Evolutionary conservation across 129 eudicot species (phyloP).

Genomic region (Arctium lappa): DNA sequence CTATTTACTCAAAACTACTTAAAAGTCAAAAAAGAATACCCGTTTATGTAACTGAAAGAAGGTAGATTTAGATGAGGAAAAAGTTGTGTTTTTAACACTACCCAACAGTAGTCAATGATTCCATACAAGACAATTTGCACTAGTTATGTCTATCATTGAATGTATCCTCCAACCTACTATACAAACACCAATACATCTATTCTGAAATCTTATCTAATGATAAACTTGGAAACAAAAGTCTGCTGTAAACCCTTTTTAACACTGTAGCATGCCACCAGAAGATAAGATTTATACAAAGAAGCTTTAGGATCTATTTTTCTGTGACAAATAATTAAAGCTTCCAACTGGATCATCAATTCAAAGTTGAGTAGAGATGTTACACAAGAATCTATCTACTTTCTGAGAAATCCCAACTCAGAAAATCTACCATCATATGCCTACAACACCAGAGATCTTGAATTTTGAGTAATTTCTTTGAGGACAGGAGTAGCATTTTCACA

Average conservation of each 20-base stretch:
- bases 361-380: not conserved
- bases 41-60: not conserved
- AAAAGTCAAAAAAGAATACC: not conserved
- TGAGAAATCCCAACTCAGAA: not conserved
- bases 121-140: not conserved
- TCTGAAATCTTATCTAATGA: not conserved
- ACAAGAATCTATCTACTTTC: not conserved
- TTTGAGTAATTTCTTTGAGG: not conserved
- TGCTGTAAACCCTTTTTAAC: not conserved
- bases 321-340: not conserved
- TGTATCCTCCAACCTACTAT: not conserved
- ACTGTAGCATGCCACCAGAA: not conserved
- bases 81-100: not conserved
- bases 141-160: not conserved
- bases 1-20: not conserved
- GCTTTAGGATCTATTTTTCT: not conserved
- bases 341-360: slow-evolving; percentile 10
- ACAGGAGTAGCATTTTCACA: not conserved
- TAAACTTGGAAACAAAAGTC: not conserved
- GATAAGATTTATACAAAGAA: not conserved
- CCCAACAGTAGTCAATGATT: not conserved
- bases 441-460: slow-evolving; percentile 24
- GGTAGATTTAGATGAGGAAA: not conserved
- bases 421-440: not conserved
- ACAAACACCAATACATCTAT: not conserved